phyloP scores from a whole-genome alignment of 805 yeast species.

The Lipomyces spencermartinsiae region DNA sequence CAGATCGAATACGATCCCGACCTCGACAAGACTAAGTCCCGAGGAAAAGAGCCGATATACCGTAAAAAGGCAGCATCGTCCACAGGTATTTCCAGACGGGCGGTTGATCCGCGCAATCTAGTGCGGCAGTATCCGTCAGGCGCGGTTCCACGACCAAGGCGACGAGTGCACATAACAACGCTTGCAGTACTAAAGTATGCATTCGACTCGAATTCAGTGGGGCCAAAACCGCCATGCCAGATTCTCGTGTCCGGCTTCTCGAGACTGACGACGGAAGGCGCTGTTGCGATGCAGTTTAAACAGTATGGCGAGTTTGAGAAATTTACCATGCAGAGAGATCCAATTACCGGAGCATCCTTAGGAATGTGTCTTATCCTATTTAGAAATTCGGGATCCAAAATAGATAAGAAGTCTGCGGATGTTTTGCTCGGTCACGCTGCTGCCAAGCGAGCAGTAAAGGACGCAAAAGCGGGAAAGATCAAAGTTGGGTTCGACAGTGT shows the following conservation, averaged over 20 bases:
- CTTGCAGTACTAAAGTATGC: conserved; percentile 48
- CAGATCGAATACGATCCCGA: conserved; percentile 62
- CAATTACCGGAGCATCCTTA: conserved; percentile 76
- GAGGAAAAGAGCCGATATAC: conserved; percentile 48
- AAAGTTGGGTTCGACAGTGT: conserved; percentile 59
- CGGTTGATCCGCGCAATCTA: conserved; percentile 32
- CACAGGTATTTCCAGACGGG: conserved; percentile 14
- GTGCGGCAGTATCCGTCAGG: conserved; percentile 34
- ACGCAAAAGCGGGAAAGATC: conserved; percentile 50
- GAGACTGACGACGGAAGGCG: conserved; percentile 54
- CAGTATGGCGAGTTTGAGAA: conserved; percentile 69
- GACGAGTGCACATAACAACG: conserved; percentile 38
- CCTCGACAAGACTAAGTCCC: conserved; percentile 52
- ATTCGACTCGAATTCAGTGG: conserved; percentile 75
- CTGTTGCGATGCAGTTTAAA: conserved; percentile 60
- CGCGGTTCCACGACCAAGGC: conserved; percentile 29
- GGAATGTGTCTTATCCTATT: conserved; percentile 72
- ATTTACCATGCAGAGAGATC: conserved; percentile 67
- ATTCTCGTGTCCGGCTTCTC: conserved; percentile 74
- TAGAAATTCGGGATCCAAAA: conserved; percentile 51
- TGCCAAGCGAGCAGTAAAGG: conserved; percentile 55
- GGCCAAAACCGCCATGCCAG: conserved; percentile 74
- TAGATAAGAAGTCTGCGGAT: conserved; percentile 21
- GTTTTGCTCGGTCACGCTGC: conserved; percentile 49
- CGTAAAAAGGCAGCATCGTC: conserved; percentile 45